These are phyloP conservation scores for Boletus rubropictus DNA, from an alignment of 768 basidiomycete genomes.

Conservation along the genomic window DNA sequence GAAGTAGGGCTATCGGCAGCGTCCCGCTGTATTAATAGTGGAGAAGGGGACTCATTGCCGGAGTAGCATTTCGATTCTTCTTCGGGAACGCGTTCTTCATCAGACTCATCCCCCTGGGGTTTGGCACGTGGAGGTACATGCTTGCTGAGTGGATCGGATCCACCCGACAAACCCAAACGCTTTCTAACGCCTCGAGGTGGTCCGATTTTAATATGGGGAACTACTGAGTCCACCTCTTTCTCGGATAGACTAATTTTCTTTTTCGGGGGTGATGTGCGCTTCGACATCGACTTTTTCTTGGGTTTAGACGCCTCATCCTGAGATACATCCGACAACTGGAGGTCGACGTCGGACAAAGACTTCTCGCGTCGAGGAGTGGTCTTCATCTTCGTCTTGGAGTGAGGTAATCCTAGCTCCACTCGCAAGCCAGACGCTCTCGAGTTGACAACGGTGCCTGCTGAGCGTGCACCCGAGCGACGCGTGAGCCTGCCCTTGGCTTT, in stretches of 20 bases:
- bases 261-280: neutral
- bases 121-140: neutral
- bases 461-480: neutral
- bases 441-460: neutral
- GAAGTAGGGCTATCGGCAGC: no score
- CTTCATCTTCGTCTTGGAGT: neutral
- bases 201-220: slow-evolving; percentile 16
- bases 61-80: neutral
- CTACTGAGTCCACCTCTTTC: neutral
- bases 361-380: neutral
- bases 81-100: neutral
- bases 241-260: neutral
- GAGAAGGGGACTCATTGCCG: neutral
- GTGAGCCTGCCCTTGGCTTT: slow-evolving; percentile 1
- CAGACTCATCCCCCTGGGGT: neutral
- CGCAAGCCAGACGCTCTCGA: neutral
- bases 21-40: neutral
- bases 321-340: neutral
- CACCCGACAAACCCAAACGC: neutral
- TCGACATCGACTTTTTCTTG: neutral
- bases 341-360: neutral
- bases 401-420: neutral
- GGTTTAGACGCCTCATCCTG: slow-evolving; percentile 3
- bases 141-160: neutral
- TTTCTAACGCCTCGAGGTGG: slow-evolving; percentile 22